Conservation (phyloP, 2,329 filamentous ascomycete species). For the Aspergillus intermedius region DNA sequence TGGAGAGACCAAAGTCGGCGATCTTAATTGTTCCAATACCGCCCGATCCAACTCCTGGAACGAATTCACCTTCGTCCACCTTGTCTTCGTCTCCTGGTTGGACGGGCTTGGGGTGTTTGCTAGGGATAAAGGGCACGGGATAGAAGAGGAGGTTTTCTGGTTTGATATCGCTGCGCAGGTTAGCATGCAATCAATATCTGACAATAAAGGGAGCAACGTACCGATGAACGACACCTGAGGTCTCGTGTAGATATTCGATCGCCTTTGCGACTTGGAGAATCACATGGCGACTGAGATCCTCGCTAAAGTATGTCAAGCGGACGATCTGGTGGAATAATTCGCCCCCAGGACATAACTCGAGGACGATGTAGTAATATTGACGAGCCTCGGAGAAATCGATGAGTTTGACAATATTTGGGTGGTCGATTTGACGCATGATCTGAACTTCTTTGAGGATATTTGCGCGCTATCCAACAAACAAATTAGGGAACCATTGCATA, state of each 20-base stretch:
- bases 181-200: neutral
- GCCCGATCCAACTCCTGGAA: slow-evolving; percentile 71
- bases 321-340: slow-evolving; percentile 99
- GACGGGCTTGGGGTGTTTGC: slow-evolving; percentile 71
- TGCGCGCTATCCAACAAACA: slow-evolving; percentile 60
- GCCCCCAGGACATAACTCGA: slow-evolving; percentile 89
- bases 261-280: slow-evolving; percentile 94
- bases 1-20: slow-evolving; percentile 94
- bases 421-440: slow-evolving; percentile 95
- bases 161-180: slow-evolving; percentile 58
- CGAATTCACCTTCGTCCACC: slow-evolving; percentile 90
- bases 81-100: slow-evolving; percentile 93
- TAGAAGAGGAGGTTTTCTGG: slow-evolving; percentile 95
- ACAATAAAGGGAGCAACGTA: slow-evolving; percentile 41
- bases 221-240: slow-evolving; percentile 94
- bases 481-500: slow-evolving; percentile 12
- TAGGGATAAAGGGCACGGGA: slow-evolving; percentile 73
- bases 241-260: slow-evolving; percentile 87
- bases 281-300: slow-evolving; percentile 88
- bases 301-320: slow-evolving; percentile 95
- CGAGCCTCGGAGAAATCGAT: slow-evolving; percentile 88
- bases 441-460: slow-evolving; percentile 98
- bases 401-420: slow-evolving; percentile 91
- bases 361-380: slow-evolving; percentile 95
- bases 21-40: slow-evolving; percentile 96